A percentile compares a stretch with the other conserved stretches of the same genome.
These are phyloP conservation scores for Cyamopsis tetragonoloba DNA, from an alignment of 306 rosid species.

Conservation along the genomic window DNA sequence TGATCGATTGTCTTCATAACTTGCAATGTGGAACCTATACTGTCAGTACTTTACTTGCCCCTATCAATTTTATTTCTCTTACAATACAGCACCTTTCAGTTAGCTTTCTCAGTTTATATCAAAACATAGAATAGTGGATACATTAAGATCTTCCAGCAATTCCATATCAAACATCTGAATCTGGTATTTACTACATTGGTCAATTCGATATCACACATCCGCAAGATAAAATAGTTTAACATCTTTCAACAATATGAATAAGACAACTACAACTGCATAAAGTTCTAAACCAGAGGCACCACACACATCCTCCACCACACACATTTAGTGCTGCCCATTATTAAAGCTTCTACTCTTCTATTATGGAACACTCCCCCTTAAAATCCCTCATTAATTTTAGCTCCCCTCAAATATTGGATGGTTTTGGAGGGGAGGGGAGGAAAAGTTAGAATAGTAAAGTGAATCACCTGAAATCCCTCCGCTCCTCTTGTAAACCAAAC, in stretches of 20 bases:
- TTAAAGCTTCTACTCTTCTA: slow-evolving; percentile 1
- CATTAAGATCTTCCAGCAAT: background rate
- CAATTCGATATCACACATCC: background rate
- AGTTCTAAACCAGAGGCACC: slow-evolving; percentile 4
- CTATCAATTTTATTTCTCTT: background rate
- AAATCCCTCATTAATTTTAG: too few species aligned
- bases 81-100: background rate
- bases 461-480: too few species aligned
- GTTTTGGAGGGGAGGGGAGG: too few species aligned
- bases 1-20: background rate
- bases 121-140: background rate
- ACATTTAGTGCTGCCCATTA: background rate
- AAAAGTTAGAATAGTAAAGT: too few species aligned
- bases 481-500: too few species aligned
- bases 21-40: background rate
- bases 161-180: background rate
- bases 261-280: background rate
- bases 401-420: too few species aligned
- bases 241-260: slow-evolving; percentile 20
- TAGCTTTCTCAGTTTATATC: background rate
- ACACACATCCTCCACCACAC: background rate
- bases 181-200: background rate
- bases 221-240: background rate
- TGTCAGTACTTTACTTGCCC: background rate
- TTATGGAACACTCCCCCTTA: background rate